Evolutionary conservation across 768 basidiomycete species (phyloP).

Genomic region (Leccinellum albellum): DNA sequence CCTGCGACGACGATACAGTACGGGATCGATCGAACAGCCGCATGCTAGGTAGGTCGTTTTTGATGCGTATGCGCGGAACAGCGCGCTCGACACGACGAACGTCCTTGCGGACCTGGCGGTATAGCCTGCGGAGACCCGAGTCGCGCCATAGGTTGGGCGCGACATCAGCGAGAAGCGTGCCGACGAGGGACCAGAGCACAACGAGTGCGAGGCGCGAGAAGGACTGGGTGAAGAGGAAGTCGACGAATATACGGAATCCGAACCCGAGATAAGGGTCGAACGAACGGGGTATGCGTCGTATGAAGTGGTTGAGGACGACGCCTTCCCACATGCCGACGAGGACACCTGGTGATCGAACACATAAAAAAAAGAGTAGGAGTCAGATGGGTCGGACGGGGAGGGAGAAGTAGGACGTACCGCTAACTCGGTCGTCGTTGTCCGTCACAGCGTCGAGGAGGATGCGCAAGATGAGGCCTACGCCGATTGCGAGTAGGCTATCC

Average conservation of each 20-base stretch:
- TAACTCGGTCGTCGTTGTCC: slow-evolving; percentile 28
- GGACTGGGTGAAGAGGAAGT: slow-evolving; percentile 63
- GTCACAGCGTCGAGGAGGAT: slow-evolving; percentile 52
- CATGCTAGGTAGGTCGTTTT: slow-evolving; percentile 31
- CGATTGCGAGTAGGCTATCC: slow-evolving; percentile 71
- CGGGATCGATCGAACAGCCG: slow-evolving; percentile 22
- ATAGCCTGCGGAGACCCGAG: slow-evolving; percentile 34
- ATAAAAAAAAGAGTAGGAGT: slow-evolving; percentile 21
- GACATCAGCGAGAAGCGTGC: slow-evolving; percentile 52
- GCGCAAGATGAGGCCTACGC: slow-evolving; percentile 62
- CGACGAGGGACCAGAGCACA: slow-evolving; percentile 49
- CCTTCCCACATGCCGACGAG: slow-evolving; percentile 81
- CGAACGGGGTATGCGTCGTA: slow-evolving; percentile 61
- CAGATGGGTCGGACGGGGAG: not conserved
- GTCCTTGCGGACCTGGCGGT: slow-evolving; percentile 36
- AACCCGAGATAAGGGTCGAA: slow-evolving; percentile 68
- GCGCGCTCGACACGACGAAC: slow-evolving; percentile 29
- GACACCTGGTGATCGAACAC: too few relatives aligned
- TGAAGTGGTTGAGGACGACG: slow-evolving; percentile 66
- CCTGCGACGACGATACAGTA: slow-evolving; percentile 11
- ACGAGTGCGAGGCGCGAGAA: slow-evolving; percentile 44
- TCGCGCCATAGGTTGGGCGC: slow-evolving; percentile 46
- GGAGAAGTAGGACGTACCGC: slow-evolving; percentile 22
- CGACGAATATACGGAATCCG: slow-evolving; percentile 66
- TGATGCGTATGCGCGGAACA: slow-evolving; percentile 29